Conservation (phyloP, 2,329 filamentous ascomycete species). For the Xylariaceae sp. region DNA sequence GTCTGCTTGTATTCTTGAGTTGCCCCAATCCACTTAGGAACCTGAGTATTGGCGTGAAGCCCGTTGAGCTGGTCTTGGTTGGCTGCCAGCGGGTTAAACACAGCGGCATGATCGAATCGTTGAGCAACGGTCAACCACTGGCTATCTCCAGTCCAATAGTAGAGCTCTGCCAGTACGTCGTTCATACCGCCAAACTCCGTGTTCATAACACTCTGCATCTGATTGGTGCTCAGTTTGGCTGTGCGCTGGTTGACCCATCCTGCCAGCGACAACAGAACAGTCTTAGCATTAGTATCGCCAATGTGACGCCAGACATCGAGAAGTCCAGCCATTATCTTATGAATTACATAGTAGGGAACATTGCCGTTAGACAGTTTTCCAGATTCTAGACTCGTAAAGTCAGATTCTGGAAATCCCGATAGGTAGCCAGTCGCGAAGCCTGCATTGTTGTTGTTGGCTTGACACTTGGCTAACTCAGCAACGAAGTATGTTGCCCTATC, state of each 20-base stretch:
- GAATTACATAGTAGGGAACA: slow-evolving; percentile 60
- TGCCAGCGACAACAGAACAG: slow-evolving; percentile 52
- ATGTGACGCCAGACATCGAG: slow-evolving; percentile 56
- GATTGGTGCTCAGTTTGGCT: slow-evolving; percentile 45
- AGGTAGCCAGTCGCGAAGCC: slow-evolving; percentile 55
- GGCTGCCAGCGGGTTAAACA: slow-evolving; percentile 53
- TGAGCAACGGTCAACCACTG: slow-evolving; percentile 54
- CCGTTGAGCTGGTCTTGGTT: slow-evolving; percentile 54
- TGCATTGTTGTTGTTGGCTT: slow-evolving; percentile 53
- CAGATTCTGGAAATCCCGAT: slow-evolving; percentile 58
- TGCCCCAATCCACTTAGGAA: slow-evolving; percentile 61
- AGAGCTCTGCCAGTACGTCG: slow-evolving; percentile 55
- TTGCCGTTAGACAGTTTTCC: slow-evolving; percentile 54
- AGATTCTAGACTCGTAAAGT: slow-evolving; percentile 51
- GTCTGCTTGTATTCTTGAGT: slow-evolving; percentile 55
- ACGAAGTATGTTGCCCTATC: slow-evolving; percentile 54
- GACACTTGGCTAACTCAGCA: slow-evolving; percentile 55
- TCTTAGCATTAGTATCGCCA: slow-evolving; percentile 49
- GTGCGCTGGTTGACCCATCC: slow-evolving; percentile 57
- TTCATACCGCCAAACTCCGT: slow-evolving; percentile 62
- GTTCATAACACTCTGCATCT: slow-evolving; percentile 55
- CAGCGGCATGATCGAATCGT: slow-evolving; percentile 55
- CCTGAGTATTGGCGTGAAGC: slow-evolving; percentile 59
- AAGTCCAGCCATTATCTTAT: slow-evolving; percentile 59
- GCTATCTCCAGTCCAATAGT: slow-evolving; percentile 51